Conservation (phyloP, 257 asterid genomes). For the Nicotiana tabacum region DNA sequence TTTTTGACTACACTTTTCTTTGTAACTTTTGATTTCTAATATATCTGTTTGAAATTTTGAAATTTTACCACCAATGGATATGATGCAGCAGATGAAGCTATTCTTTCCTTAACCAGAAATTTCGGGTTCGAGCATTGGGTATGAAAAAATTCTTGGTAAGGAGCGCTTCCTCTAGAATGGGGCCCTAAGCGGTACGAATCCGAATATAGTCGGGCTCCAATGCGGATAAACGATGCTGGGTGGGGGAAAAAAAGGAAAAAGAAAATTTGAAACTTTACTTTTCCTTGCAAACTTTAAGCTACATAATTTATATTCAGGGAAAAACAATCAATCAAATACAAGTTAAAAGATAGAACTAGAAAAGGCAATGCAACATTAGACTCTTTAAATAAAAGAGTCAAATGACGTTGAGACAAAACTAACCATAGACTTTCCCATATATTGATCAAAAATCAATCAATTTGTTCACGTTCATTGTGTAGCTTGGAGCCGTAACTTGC, state of each 20-base stretch:
- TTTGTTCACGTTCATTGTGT: background rate
- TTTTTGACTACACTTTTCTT: background rate
- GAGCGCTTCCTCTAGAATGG: no score
- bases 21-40: background rate
- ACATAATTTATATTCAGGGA: no score
- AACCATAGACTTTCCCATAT: background rate
- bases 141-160: no score
- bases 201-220: no score
- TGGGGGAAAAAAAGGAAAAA: no score
- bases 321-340: no score
- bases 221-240: no score
- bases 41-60: background rate
- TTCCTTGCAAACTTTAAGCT: no score
- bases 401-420: background rate
- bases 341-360: no score
- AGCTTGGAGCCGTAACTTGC: background rate
- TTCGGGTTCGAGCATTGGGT: no score
- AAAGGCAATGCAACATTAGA: background rate
- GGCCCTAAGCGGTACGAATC: no score
- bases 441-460: background rate
- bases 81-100: no score
- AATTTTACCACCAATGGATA: background rate
- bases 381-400: background rate
- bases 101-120: rapidly evolving
- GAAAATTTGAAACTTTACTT: background rate